Evolutionary conservation across 495 filamentous ascomycete genomes (phyloP).

Genomic region (Aspergillus incahuasiensis): DNA sequence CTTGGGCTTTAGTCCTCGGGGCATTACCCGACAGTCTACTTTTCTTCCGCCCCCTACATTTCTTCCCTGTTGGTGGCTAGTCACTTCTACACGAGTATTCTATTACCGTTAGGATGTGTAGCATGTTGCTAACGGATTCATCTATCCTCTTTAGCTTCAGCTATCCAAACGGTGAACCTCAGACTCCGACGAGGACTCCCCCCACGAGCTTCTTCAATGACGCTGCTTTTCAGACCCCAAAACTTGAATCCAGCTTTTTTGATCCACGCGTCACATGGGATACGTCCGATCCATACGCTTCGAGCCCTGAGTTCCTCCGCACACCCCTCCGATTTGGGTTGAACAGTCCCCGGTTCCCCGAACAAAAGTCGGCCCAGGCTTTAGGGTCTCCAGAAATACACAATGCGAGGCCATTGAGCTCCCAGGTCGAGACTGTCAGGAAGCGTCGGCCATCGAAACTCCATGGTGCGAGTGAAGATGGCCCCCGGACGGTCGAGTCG

Average conservation of each 20-base stretch:
- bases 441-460: constrained; percentile 38
- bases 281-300: constrained; percentile 50
- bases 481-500: constrained; percentile 35
- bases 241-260: constrained; percentile 51
- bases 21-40: constrained; percentile 14
- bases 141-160: constrained; percentile 58
- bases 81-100: background rate
- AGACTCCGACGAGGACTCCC: constrained; percentile 71
- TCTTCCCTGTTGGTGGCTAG: background rate
- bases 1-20: constrained; percentile 13
- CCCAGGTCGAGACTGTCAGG: constrained; percentile 43
- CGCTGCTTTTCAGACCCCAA: constrained; percentile 63
- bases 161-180: constrained; percentile 72
- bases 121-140: constrained; percentile 37
- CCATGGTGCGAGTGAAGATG: constrained; percentile 33
- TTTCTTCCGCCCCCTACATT: background rate
- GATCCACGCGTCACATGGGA: constrained; percentile 50
- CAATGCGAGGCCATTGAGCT: constrained; percentile 32
- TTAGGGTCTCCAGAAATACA: constrained; percentile 53
- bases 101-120: constrained; percentile 1
- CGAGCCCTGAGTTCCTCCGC: constrained; percentile 50
- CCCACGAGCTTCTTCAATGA: constrained; percentile 59
- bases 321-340: constrained; percentile 44
- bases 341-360: constrained; percentile 22
- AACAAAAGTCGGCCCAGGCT: constrained; percentile 22